Percentiles rank a stretch among this genome's conserved stretches.
Evolutionary conservation across 768 basidiomycete species (phyloP).

Genomic region (Hypsizygus marmoreus): DNA sequence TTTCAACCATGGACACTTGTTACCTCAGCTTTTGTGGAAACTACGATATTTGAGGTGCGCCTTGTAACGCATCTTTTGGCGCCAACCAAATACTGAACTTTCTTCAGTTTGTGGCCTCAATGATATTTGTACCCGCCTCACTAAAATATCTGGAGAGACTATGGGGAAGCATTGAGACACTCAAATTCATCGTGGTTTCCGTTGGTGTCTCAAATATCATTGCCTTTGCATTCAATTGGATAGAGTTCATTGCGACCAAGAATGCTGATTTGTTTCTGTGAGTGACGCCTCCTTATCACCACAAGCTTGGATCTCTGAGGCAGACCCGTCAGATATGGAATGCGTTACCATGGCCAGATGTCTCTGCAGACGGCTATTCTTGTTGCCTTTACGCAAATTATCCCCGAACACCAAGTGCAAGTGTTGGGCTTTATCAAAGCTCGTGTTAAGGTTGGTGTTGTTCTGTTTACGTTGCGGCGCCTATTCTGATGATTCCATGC

Average conservation of each 20-base stretch:
- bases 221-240: constrained; percentile 85
- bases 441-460: constrained; percentile 97
- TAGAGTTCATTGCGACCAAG: constrained; percentile 73
- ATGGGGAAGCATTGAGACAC: constrained; percentile 86
- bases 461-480: constrained; percentile 14
- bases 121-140: constrained; percentile 78
- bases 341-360: constrained; percentile 91
- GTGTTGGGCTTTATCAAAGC: constrained; percentile 81
- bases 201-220: constrained; percentile 86
- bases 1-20: constrained; percentile 93
- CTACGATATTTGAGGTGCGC: constrained; percentile 80
- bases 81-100: constrained; percentile 11
- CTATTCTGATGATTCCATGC: constrained; percentile 7
- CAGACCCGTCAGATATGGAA: constrained; percentile 84
- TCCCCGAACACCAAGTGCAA: constrained; percentile 98
- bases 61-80: neutral
- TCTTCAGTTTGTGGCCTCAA: constrained; percentile 70
- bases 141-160: constrained; percentile 91
- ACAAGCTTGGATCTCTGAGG: constrained; percentile 10
- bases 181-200: constrained; percentile 83
- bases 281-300: constrained; percentile 29
- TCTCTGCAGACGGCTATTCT: constrained; percentile 86
- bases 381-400: constrained; percentile 96
- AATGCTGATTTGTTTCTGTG: constrained; percentile 79
- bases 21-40: constrained; percentile 88